Conservation (phyloP, 257 asterid species). For the Solanum clarkiae region DNA sequence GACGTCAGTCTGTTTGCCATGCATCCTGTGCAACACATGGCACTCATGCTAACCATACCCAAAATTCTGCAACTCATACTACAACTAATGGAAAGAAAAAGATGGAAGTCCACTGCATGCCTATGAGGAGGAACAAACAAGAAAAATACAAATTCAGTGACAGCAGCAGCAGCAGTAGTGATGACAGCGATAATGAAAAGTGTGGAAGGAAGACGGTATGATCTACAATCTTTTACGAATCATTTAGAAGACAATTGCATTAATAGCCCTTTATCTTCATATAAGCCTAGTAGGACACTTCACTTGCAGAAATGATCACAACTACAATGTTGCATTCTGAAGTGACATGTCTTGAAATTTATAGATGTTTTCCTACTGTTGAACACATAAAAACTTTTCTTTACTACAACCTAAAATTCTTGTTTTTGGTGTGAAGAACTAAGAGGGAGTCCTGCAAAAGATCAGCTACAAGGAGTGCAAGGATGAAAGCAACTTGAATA, state of each 20-base stretch:
- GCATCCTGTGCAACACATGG: not conserved
- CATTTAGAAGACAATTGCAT: not conserved
- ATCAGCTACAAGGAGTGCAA: not conserved
- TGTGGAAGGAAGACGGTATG: not conserved
- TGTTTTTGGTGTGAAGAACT: not conserved
- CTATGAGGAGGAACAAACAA: not conserved
- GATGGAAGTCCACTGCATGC: constrained; percentile 4
- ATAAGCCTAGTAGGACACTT: not conserved
- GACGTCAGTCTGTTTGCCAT: not conserved
- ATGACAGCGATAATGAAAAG: constrained; percentile 3
- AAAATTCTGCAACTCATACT: not conserved
- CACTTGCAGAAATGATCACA: constrained; percentile 1
- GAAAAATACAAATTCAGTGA: not conserved
- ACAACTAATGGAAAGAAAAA: not conserved
- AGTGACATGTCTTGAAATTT: not conserved
- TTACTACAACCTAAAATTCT: not conserved
- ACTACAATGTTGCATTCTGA: not conserved
- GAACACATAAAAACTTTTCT: not conserved
- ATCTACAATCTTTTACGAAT: not conserved
- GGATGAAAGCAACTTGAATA: not conserved
- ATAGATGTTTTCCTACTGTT: not conserved
- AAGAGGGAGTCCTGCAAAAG: not conserved
- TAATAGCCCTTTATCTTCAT: not conserved
- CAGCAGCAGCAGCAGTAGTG: constrained; percentile 4
- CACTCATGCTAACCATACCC: not conserved